Base-by-base conservation (phyloP, 345 rosid genomes). In the Ceriops decandra region DNA sequence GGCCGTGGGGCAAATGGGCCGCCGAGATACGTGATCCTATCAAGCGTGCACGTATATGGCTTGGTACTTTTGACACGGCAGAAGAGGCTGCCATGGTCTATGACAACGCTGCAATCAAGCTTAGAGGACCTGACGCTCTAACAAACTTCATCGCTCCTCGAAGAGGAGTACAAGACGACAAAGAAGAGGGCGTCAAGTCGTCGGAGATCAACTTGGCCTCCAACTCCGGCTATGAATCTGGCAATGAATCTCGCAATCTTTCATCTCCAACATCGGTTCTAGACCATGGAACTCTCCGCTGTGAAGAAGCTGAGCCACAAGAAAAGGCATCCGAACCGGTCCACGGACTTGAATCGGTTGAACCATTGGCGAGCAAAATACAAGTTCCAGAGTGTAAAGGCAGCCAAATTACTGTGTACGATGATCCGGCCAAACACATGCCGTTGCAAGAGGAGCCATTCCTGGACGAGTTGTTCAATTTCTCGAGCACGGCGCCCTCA, bases 1-100 rank as follows among this genome's bases (percentile, higher is more conserved):
- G 98, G 74, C 98, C 98, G 0, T 93, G 98, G 98, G 98, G 98
- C 0, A 93, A 93, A 82, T 93, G 97, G 97, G 98, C 98, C 2
- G 98, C 98, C 7, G 98, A 93, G 90, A 93, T 93, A 75, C 83
- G 98, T 22, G 98, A 93, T 86, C 98, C 98, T 0, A 87, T 77
- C 21, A 81, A 79, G 61, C 88, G 92, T 4, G 87, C 81, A n/a
- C 79, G 98, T 76, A 74, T 93, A 16, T 93, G 98, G 98, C 71
- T 93, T n/a, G 98, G 98, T 2, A 93, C 98, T n/a, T 93, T 82
- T 26, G 82, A 87, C 22, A 93, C 98, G 0, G 97, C 98, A 1
- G 98, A 93, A 69, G 98, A 93, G 78, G 98, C 98, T 5, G 98
- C 98, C 20, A 82, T 85, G 63, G 98, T 91, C 24, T 93, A 93